These are phyloP conservation scores for Fonsecaea monophora DNA, from an alignment of 2,329 filamentous ascomycete species.

Conservation along the genomic window DNA sequence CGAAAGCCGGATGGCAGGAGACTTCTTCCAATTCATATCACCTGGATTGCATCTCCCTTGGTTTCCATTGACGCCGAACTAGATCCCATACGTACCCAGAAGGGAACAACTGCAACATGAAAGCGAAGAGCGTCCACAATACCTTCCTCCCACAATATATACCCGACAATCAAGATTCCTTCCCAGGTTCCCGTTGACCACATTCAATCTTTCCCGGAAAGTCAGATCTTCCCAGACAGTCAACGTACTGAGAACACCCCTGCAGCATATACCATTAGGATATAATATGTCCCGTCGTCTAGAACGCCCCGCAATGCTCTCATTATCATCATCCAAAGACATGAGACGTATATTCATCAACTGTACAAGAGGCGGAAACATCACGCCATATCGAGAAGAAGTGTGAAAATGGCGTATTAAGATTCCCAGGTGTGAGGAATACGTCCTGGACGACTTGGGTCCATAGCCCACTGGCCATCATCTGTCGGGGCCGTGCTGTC, in stretches of 20 bases:
- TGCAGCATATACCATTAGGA: neutral
- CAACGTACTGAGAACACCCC: neutral
- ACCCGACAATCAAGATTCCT: neutral
- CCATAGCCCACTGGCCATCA: neutral
- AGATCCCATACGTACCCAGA: slow-evolving; percentile 1
- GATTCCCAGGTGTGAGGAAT: neutral
- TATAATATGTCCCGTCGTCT: slow-evolving; percentile 10
- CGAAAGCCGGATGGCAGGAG: neutral
- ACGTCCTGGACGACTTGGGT: neutral
- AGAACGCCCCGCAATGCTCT: slow-evolving; percentile 19
- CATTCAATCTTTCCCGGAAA: neutral
- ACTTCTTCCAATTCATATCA: neutral
- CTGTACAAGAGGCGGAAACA: slow-evolving; percentile 33
- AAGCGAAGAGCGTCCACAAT: neutral
- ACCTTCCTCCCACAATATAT: slow-evolving; percentile 9
- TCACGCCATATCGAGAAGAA: slow-evolving; percentile 24
- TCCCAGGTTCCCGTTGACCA: slow-evolving; percentile 4
- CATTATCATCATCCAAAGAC: slow-evolving; percentile 27
- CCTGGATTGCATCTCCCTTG: neutral
- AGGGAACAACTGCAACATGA: neutral
- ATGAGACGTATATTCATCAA: slow-evolving; percentile 22
- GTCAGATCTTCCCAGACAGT: neutral
- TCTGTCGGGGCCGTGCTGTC: neutral
- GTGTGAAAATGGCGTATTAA: slow-evolving; percentile 4
- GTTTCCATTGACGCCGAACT: neutral